These are phyloP conservation scores for Orbilia oligospora DNA, from an alignment of 2,329 filamentous ascomycete species.

Conservation along the genomic window DNA sequence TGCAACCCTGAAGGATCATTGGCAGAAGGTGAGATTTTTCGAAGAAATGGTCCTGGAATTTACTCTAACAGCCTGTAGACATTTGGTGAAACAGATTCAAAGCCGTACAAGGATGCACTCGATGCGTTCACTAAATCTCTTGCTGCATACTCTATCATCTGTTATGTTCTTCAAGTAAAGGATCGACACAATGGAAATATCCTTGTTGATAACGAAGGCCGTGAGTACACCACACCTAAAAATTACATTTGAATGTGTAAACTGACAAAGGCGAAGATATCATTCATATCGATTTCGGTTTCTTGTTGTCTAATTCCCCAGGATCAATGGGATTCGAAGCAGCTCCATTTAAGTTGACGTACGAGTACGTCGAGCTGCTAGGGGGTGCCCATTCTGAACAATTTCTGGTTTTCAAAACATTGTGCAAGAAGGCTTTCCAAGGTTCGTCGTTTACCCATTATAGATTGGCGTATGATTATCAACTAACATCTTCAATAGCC, in stretches of 20 bases:
- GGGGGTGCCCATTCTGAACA: slow-evolving; percentile 79
- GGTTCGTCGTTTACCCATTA: slow-evolving; percentile 69
- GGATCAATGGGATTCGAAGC: slow-evolving; percentile 88
- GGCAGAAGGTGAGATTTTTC: slow-evolving; percentile 73
- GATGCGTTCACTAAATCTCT: slow-evolving; percentile 86
- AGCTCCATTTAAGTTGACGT: slow-evolving; percentile 86
- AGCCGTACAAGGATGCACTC: slow-evolving; percentile 79
- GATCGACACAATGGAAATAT: slow-evolving; percentile 90
- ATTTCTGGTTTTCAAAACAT: slow-evolving; percentile 81
- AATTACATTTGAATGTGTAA: background rate
- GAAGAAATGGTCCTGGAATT: slow-evolving; percentile 6
- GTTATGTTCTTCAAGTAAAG: slow-evolving; percentile 86
- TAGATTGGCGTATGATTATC: slow-evolving; percentile 4
- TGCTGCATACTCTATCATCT: slow-evolving; percentile 87
- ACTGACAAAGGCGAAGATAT: slow-evolving; percentile 70
- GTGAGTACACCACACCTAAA: slow-evolving; percentile 54
- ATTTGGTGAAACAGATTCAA: slow-evolving; percentile 79
- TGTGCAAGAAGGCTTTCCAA: slow-evolving; percentile 88
- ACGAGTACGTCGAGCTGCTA: slow-evolving; percentile 87
- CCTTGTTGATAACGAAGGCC: slow-evolving; percentile 85
- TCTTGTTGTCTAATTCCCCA: slow-evolving; percentile 89
- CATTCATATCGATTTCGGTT: slow-evolving; percentile 90
- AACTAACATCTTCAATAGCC: slow-evolving; percentile 69
- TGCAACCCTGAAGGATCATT: slow-evolving; percentile 85
- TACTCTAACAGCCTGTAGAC: slow-evolving; percentile 66